Base-by-base conservation (phyloP, 345 rosid genomes). In the Acer saccharum region DNA sequence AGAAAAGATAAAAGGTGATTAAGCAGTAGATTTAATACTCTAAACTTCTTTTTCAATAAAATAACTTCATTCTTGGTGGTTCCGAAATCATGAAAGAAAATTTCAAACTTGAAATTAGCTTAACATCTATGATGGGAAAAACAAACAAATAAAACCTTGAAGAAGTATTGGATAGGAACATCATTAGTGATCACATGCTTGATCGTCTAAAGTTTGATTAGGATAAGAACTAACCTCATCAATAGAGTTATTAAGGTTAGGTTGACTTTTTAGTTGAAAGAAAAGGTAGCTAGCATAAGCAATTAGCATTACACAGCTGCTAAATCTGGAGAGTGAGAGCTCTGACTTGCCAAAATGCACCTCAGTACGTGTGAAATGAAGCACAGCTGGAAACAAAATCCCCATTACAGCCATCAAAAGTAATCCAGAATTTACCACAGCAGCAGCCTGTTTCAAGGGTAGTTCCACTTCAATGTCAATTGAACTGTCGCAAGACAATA, bases 381-480 rank as follows among this genome's bases (percentile, higher is more conserved):
- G 93, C 67, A 93, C 98, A 55, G 99, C 92, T 1, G 99, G 99
- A 80, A 95, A 95, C 55, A 93, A 93, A 46, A 93, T 84, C 63
- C 99, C 97, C 99, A 95, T 95, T 63, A 95, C 99, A 44, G 99
- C 94, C 99, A 95, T 95, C 84, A 95, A 80, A 81, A 95, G 88
- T 88, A 95, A 81, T 60, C 99, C 98, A 8, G 99, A 93, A 85
- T 86, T 91, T 82, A 95, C 93, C 66, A 84, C 89, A 13, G 95
- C 99, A 81, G 84, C 83, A 54, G 92, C 93, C 98, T 95, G 92
- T 78, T 66, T 65, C 76, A 81, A 80, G 62, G 63, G 57, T 43
- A 60, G 29, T 61, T 61, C 68, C 16, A 35, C 18, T 61, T 14
- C 39, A 73, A 73, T 44, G 10, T 61, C 16, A 73, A 60, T 73